Evolutionary conservation across 345 rosid species (phyloP).

Genomic region (Euclidium syriacum): DNA sequence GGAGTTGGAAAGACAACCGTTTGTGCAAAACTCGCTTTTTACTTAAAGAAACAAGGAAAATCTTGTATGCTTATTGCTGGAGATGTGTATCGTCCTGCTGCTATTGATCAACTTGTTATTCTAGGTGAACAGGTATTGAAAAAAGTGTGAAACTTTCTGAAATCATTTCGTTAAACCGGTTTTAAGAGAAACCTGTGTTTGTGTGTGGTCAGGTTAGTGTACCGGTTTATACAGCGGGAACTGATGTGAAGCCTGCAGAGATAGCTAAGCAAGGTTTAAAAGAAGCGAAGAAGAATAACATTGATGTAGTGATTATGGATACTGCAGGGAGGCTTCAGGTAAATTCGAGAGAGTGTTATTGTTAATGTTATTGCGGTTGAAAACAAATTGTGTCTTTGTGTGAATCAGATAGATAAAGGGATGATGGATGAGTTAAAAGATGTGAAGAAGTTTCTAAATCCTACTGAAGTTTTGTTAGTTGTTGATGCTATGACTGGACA

Average conservation of each 20-base stretch:
- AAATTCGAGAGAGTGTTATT: neutral
- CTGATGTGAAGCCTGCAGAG: constrained; percentile 79
- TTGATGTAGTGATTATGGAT: constrained; percentile 88
- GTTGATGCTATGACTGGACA: constrained; percentile 99
- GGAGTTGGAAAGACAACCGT: constrained; percentile 99
- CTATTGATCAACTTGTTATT: constrained; percentile 94
- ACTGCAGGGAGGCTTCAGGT: constrained; percentile 99
- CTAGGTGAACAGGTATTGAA: constrained; percentile 80
- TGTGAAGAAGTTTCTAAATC: constrained; percentile 77
- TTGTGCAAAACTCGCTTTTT: constrained; percentile 85
- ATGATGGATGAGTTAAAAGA: constrained; percentile 99
- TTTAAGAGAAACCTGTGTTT: neutral
- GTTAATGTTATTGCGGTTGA: too few species aligned
- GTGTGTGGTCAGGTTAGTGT: constrained; percentile 65
- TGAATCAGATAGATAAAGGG: constrained; percentile 88
- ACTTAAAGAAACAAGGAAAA: constrained; percentile 94
- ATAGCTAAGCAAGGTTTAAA: constrained; percentile 83
- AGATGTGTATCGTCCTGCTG: constrained; percentile 98
- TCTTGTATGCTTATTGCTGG: constrained; percentile 96
- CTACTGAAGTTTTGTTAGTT: constrained; percentile 90
- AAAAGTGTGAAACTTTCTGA: too few species aligned
- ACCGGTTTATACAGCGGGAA: constrained; percentile 85
- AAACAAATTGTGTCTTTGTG: constrained; percentile 1
- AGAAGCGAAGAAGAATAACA: constrained; percentile 76
- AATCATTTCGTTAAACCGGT: too few species aligned